Evolutionary conservation across 495 filamentous ascomycete genomes (phyloP).

Genomic region (Podospora pseudopauciseta): DNA sequence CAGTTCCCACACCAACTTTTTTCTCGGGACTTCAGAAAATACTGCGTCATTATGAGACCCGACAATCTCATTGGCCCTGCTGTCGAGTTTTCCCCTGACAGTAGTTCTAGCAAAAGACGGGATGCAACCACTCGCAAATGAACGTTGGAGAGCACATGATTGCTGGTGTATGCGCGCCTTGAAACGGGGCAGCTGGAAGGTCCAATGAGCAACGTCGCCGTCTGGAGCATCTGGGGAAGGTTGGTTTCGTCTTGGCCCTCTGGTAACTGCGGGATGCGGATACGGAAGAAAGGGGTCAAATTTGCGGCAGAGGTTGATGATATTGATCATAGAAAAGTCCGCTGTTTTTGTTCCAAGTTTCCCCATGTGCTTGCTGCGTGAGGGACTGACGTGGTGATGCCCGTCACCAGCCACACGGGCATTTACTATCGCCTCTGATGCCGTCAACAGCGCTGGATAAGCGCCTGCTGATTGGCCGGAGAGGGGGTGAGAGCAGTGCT

Average conservation of each 20-base stretch:
- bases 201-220: background rate
- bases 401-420: too few relatives aligned
- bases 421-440: too few relatives aligned
- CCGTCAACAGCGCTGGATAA: background rate
- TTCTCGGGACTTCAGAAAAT: background rate
- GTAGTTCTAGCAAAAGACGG: constrained; percentile 5
- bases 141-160: constrained; percentile 17
- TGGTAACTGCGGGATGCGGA: background rate
- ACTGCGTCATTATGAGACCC: background rate
- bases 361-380: too few relatives aligned
- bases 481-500: background rate
- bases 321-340: background rate
- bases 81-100: constrained; percentile 6
- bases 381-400: too few relatives aligned
- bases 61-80: background rate
- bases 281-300: background rate
- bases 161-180: constrained; percentile 6
- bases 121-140: constrained; percentile 12
- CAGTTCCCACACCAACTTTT: background rate
- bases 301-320: background rate
- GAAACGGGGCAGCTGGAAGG: background rate
- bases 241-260: background rate
- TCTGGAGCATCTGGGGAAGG: background rate
- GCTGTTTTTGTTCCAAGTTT: background rate
- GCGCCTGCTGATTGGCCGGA: background rate